Base-by-base conservation (phyloP, 495 filamentous ascomycete genomes). In the Penicillium verhagenii region DNA sequence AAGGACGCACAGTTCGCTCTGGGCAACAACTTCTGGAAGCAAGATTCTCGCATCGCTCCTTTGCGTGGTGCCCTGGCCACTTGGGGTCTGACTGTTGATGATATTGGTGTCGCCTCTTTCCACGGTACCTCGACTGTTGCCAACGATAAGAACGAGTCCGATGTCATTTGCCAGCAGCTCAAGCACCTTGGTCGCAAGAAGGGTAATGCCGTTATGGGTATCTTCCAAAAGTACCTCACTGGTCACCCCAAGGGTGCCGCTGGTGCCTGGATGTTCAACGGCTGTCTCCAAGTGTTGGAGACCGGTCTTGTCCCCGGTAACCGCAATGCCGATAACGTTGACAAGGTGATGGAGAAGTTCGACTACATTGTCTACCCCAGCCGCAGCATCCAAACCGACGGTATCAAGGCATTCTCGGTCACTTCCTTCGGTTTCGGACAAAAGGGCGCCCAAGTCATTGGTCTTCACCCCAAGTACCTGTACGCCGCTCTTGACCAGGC, bases 211-310 rank as follows among this genome's bases (percentile, higher is more conserved):
- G 78, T 99, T 7, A 72, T 97, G 54, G 94, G 94, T 74, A 93
- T 99, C 69, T 99, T 97, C 89, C 94, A 99, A 72, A 99, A 99
- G 72, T 97, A 96, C 70, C 86, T 99, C 35, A 99, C 94, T 14
- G 94, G 94, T 63, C 94, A 99, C 72, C 94, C 94, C 60, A 99
- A 99, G 84, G 94, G 94, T 86, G 93, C 94, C 64, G 94, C 94
- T 46, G 94, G 94, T 72, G 94, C 92, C 40, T 99, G 93, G 93
- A 97, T 97, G 94, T 88, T 97, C 81, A 99, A 99, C 76, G 94
- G 94, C 56, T 90, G 89, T 68, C 74, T 99, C 67, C 94, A 99
- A 72, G 90, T 96, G 47, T 79, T 99, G 60, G 95, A 97, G 74
- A 86, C 80, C 42, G 94, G 94, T 59, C 76, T 97, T 16, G 94